Evolutionary conservation across 768 basidiomycete genomes (phyloP).

Genomic region (Termitomyces sp.): DNA sequence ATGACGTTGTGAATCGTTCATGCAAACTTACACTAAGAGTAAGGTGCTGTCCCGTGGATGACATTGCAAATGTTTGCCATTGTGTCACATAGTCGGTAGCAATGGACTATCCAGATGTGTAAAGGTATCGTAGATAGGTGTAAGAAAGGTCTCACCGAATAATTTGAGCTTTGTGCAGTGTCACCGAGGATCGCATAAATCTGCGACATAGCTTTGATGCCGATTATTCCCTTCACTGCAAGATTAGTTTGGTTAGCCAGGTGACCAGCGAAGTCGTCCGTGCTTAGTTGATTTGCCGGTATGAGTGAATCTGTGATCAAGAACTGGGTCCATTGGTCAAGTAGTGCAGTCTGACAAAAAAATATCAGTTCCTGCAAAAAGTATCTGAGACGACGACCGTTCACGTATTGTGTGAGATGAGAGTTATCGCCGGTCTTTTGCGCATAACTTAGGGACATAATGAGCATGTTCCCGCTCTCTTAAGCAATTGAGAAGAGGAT

Average conservation of each 20-base stretch:
- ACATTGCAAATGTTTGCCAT: slow-evolving; percentile 49
- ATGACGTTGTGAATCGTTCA: neutral
- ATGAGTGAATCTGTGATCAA: slow-evolving; percentile 46
- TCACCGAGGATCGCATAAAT: slow-evolving; percentile 42
- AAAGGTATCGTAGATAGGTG: neutral
- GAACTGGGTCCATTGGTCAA: slow-evolving; percentile 64
- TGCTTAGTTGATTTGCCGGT: slow-evolving; percentile 49
- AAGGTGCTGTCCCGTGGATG: slow-evolving; percentile 45
- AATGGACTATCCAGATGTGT: slow-evolving; percentile 35
- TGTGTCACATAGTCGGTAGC: slow-evolving; percentile 46
- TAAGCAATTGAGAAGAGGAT: neutral
- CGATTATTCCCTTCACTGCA: slow-evolving; percentile 67
- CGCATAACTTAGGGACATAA: slow-evolving; percentile 61
- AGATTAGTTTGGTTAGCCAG: slow-evolving; percentile 64
- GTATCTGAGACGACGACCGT: slow-evolving; percentile 10
- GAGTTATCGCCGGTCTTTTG: slow-evolving; percentile 48
- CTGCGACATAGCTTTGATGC: slow-evolving; percentile 58
- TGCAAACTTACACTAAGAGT: slow-evolving; percentile 39
- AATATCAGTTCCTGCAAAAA: neutral
- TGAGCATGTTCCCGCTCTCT: slow-evolving; percentile 74
- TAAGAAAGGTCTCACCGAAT: slow-evolving; percentile 26
- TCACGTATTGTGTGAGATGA: slow-evolving; percentile 41
- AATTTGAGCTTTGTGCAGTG: slow-evolving; percentile 30
- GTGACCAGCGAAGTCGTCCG: slow-evolving; percentile 50
- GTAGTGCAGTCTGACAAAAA: slow-evolving; percentile 25